phyloP scores from a whole-genome alignment of 169 alveolate genomes.

The Plasmodium coatneyi region DNA sequence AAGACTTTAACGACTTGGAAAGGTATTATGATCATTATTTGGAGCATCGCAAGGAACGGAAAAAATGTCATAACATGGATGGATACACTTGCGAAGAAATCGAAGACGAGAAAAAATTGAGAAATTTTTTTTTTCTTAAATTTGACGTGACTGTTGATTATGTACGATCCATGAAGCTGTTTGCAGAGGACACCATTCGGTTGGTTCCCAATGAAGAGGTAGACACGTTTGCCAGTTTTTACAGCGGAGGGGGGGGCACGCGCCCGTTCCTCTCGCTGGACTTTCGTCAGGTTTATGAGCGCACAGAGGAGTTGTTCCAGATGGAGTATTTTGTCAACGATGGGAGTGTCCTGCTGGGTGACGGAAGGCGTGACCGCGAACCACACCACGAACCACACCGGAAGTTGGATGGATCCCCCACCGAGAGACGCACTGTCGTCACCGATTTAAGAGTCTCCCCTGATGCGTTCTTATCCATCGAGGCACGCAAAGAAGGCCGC shows the following conservation, averaged over 20 bases:
- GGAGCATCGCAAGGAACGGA: not conserved
- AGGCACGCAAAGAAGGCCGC: constrained; percentile 30
- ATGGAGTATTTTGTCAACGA: constrained; percentile 54
- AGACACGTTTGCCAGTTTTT: constrained; percentile 11
- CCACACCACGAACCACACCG: not conserved
- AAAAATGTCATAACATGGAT: not conserved
- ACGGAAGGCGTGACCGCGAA: not conserved
- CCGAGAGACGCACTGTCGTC: not conserved
- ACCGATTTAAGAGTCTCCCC: constrained; percentile 3
- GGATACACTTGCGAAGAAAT: not conserved
- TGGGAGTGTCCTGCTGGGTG: constrained; percentile 10
- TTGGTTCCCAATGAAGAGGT: not conserved
- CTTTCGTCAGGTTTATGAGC: constrained; percentile 14
- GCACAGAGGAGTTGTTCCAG: not conserved
- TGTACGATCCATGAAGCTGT: not conserved
- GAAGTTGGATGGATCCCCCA: not conserved
- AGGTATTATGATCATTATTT: constrained; percentile 8
- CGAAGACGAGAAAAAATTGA: not conserved
- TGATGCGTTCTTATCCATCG: constrained; percentile 36
- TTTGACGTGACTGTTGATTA: constrained; percentile 33
- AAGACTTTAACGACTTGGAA: constrained; percentile 31
- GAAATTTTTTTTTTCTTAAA: constrained; percentile 13
- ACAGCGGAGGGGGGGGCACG: not conserved
- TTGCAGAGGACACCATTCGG: not conserved
- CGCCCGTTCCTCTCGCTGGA: not conserved